Percentiles rank a stretch among this genome's conserved stretches.
These are phyloP conservation scores for Hypoxylon fuscum DNA, from an alignment of 495 filamentous ascomycete species.

Conservation along the genomic window DNA sequence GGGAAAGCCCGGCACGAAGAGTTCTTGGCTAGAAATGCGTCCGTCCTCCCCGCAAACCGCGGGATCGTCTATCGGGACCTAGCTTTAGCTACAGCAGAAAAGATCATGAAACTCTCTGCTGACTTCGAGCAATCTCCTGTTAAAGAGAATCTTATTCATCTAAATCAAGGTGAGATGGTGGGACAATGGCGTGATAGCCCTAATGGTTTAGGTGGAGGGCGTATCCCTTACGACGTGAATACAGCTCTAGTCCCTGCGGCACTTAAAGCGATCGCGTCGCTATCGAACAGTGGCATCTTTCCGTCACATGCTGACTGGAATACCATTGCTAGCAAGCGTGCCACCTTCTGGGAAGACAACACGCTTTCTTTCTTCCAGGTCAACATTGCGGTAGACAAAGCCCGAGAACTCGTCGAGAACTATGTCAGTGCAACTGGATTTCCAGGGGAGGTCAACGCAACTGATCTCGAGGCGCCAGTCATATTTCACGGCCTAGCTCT, in stretches of 20 bases:
- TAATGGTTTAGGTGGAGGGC: constrained; percentile 69
- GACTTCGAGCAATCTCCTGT: constrained; percentile 55
- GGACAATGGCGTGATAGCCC: constrained; percentile 71
- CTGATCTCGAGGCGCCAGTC: constrained; percentile 31
- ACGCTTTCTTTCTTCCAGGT: constrained; percentile 68
- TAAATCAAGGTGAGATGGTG: constrained; percentile 64
- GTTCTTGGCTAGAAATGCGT: constrained; percentile 62
- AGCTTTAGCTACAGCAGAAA: constrained; percentile 61
- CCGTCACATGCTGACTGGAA: constrained; percentile 59
- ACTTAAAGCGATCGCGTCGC: constrained; percentile 63
- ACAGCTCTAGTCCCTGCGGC: constrained; percentile 70
- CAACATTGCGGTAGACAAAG: constrained; percentile 52
- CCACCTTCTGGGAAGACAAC: constrained; percentile 69
- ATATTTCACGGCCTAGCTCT: constrained; percentile 65
- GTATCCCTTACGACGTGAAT: constrained; percentile 73
- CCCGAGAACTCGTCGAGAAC: constrained; percentile 54
- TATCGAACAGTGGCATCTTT: constrained; percentile 62
- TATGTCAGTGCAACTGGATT: constrained; percentile 58
- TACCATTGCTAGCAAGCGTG: constrained; percentile 56
- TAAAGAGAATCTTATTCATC: constrained; percentile 63
- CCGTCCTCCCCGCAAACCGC: constrained; percentile 56
- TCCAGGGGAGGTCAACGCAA: constrained; percentile 54
- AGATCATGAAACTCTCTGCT: constrained; percentile 64
- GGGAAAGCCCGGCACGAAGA: constrained; percentile 51
- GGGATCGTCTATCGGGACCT: constrained; percentile 63